phyloP scores from a whole-genome alignment of 2,329 filamentous ascomycete species.

The Fusarium irregulare region DNA sequence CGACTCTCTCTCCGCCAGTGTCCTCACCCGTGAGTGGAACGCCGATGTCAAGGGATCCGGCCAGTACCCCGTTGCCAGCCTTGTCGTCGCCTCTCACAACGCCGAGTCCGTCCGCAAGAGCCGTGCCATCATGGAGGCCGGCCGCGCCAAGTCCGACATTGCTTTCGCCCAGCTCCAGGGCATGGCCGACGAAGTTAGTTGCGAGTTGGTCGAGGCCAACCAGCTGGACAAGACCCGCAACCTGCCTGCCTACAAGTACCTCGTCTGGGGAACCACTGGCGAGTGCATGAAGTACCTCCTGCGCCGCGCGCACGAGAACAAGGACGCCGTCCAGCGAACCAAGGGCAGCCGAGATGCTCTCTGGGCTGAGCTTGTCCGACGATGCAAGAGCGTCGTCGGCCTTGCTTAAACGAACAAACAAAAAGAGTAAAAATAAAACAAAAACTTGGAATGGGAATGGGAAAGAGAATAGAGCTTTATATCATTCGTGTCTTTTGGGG shows the following conservation, averaged over 20 bases:
- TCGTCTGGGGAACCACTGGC: conserved; percentile 75
- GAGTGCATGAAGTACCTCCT: conserved; percentile 90
- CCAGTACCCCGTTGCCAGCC: conserved; percentile 66
- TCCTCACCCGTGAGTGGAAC: conserved; percentile 68
- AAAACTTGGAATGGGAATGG: conserved; percentile 5
- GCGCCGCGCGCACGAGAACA: conserved; percentile 73
- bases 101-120: conserved; percentile 73
- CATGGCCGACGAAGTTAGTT: conserved; percentile 94
- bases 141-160: conserved; percentile 54
- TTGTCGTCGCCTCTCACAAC: conserved; percentile 89
- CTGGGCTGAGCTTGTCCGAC: conserved; percentile 68
- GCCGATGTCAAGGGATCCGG: conserved; percentile 51
- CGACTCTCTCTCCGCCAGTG: conserved; percentile 74
- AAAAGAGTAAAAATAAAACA: conserved; percentile 5
- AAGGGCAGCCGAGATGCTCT: conserved; percentile 71
- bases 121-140: conserved; percentile 61
- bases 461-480: conserved; percentile 36
- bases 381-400: conserved; percentile 59
- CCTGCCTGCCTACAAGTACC: conserved; percentile 76
- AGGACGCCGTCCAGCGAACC: conserved; percentile 74
- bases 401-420: conserved; percentile 42
- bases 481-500: conserved; percentile 38
- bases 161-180: conserved; percentile 81
- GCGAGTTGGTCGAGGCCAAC: conserved; percentile 62
- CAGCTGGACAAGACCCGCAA: conserved; percentile 45